Base-by-base conservation (phyloP, 345 rosid species). In the Gossypium raimondii region DNA sequence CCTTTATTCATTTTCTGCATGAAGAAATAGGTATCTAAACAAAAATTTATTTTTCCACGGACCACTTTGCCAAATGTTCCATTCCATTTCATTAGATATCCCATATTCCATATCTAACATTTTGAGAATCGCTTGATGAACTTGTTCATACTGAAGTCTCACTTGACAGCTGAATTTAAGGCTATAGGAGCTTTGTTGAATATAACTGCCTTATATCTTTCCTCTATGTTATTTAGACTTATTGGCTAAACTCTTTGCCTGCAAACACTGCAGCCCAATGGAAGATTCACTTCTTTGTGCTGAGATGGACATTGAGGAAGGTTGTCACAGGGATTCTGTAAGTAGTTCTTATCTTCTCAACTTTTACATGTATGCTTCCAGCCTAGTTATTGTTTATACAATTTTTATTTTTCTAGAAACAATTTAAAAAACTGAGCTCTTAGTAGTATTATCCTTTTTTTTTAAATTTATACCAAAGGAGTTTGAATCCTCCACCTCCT, bases 211-310 rank as follows among this genome's bases (percentile, higher is more conserved):
- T 18, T 70, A 7, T 70, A 29, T 53, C 11, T 27, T 68, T 68
- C 58, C 58, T 25, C 24, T 68, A 50, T 27, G 44, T 61, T 73
- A 44, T 64, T 45, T 62, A 52, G 57, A 70, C 68, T 50, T 20
- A 65, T 14, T 76, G 78, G 75, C 74, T 52, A 11, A 60, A 66
- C 16, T 69, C 43, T 61, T n/a, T 75, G 25, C 62, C 44, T 45
- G 77, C 78, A 10, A 48, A 77, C 41, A 62, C 68, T 82, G 82
- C 81, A 92, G 97, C 70, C 82, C 91, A 70, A 47, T 84, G 80
- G 93, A 86, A 83, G 94, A 92, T 70, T 78, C 89, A 47, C 88
- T 92, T 79, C 87, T 87, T 71, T 67, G 75, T 52, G 67, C 16
- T 7, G 76, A 79, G 57, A 74, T 52, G 41, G 88, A 87, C 62